Conservation (phyloP, 106 monocot genomes). For the Posidonia australis region DNA sequence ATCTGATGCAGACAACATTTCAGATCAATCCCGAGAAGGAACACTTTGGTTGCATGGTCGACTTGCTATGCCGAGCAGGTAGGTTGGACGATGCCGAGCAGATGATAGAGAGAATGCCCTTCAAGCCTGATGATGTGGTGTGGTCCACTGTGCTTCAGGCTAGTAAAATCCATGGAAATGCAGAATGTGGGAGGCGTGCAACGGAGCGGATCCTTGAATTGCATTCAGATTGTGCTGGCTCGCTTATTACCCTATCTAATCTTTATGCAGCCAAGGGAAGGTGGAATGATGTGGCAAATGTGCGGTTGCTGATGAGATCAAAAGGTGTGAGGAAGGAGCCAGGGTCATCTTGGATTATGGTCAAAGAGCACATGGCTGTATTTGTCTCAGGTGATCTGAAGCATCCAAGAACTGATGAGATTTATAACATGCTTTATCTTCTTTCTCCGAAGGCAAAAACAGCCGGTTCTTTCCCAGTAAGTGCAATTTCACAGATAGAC, state of each 20-base stretch:
- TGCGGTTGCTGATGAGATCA: slow-evolving; percentile 53
- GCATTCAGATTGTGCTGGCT: slow-evolving; percentile 43
- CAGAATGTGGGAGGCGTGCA: slow-evolving; percentile 32
- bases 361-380: slow-evolving; percentile 3
- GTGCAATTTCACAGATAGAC: not conserved
- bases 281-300: slow-evolving; percentile 52
- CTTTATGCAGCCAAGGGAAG: slow-evolving; percentile 51
- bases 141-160: slow-evolving; percentile 59
- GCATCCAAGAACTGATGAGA: slow-evolving; percentile 5
- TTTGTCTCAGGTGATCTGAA: not conserved
- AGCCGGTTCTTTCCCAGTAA: not conserved
- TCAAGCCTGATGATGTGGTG: slow-evolving; percentile 45
- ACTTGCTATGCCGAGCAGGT: slow-evolving; percentile 60
- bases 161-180: slow-evolving; percentile 45
- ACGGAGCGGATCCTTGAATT: slow-evolving; percentile 35
- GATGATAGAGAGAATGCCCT: slow-evolving; percentile 35
- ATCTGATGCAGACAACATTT: slow-evolving; percentile 36
- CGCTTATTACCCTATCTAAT: slow-evolving; percentile 49
- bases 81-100: slow-evolving; percentile 45
- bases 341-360: slow-evolving; percentile 61
- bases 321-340: slow-evolving; percentile 71
- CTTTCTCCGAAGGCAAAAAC: not conserved
- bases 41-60: slow-evolving; percentile 80
- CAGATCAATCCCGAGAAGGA: slow-evolving; percentile 49
- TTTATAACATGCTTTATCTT: slow-evolving; percentile 4